A percentile compares a stretch with the other conserved stretches of the same genome.
Conservation (phyloP, 306 rosid genomes). For the Malus fusca region DNA sequence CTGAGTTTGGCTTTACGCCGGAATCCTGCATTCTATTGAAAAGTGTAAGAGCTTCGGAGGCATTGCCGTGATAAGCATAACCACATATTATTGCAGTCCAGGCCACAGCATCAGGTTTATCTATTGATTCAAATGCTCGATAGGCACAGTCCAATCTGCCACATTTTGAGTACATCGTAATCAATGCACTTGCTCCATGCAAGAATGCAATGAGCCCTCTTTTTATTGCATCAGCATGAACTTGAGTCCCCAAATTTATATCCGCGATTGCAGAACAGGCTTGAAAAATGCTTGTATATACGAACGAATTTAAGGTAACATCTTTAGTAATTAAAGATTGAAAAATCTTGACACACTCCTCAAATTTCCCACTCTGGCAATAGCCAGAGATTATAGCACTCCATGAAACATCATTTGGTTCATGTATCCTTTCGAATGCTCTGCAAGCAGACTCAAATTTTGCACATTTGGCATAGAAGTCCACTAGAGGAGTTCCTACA, state of each 20-base stretch:
- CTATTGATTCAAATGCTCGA: conserved; percentile 39
- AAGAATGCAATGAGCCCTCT: conserved; percentile 34
- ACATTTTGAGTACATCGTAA: conserved; percentile 62
- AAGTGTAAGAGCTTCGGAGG: conserved; percentile 38
- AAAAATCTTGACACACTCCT: conserved; percentile 36
- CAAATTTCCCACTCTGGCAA: conserved; percentile 50
- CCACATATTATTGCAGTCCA: conserved; percentile 59
- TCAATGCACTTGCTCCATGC: conserved; percentile 53
- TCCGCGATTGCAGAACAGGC: conserved; percentile 50
- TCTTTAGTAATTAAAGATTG: conserved; percentile 37
- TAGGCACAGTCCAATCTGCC: conserved; percentile 48
- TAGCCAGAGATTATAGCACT: conserved; percentile 49
- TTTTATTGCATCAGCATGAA: conserved; percentile 56
- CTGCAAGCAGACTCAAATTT: conserved; percentile 36
- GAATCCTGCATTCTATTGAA: conserved; percentile 37
- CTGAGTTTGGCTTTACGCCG: conserved; percentile 41
- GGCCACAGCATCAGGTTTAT: conserved; percentile 47
- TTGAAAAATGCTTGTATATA: conserved; percentile 52
- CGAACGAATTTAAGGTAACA: conserved; percentile 37
- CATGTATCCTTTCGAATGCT: conserved; percentile 40
- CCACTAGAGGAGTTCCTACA: conserved; percentile 61
- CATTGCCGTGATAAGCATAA: conserved; percentile 51
- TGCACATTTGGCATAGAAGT: conserved; percentile 50
- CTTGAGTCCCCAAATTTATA: conserved; percentile 41
- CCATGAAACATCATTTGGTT: conserved; percentile 59